Percentiles rank a stretch among this genome's conserved stretches.
These are phyloP conservation scores for Tarenaya hassleriana DNA, from an alignment of 345 rosid genomes.

Conservation along the genomic window DNA sequence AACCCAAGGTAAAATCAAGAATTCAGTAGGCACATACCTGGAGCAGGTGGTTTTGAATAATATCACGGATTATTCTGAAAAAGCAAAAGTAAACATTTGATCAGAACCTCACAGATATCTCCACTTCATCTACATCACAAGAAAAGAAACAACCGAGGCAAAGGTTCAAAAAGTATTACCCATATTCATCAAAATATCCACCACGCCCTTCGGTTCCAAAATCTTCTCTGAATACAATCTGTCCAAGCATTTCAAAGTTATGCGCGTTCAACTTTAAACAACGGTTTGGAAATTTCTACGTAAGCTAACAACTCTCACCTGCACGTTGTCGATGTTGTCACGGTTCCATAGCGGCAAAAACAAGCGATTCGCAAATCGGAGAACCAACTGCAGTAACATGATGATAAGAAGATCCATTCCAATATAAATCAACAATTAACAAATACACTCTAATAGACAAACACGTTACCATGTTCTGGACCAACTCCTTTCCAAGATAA, in stretches of 20 bases:
- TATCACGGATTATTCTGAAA: slow-evolving; percentile 93
- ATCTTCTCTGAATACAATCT: slow-evolving; percentile 98
- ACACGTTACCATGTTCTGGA: slow-evolving; percentile 81
- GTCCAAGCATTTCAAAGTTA: slow-evolving; percentile 11
- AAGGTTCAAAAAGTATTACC: slow-evolving; percentile 40
- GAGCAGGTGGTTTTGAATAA: slow-evolving; percentile 90
- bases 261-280: slow-evolving; percentile 6
- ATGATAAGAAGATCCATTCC: slow-evolving; percentile 19
- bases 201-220: slow-evolving; percentile 99
- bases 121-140: slow-evolving; percentile 12
- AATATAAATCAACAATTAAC: slow-evolving; percentile 10
- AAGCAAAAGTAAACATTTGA: slow-evolving; percentile 14
- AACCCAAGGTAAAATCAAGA: too few species aligned
- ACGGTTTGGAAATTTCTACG: background rate
- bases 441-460: slow-evolving; percentile 6
- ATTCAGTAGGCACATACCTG: slow-evolving; percentile 53
- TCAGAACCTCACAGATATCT: slow-evolving; percentile 15
- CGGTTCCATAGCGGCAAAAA: slow-evolving; percentile 98
- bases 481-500: slow-evolving; percentile 93
- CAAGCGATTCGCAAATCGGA: slow-evolving; percentile 92
- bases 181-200: slow-evolving; percentile 97
- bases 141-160: slow-evolving; percentile 1
- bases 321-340: slow-evolving; percentile 91
- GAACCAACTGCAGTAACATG: slow-evolving; percentile 74
- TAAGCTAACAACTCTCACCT: slow-evolving; percentile 41